Evolutionary conservation across 2,329 filamentous ascomycete species (phyloP).

Genomic region (Fusarium mundagurra): DNA sequence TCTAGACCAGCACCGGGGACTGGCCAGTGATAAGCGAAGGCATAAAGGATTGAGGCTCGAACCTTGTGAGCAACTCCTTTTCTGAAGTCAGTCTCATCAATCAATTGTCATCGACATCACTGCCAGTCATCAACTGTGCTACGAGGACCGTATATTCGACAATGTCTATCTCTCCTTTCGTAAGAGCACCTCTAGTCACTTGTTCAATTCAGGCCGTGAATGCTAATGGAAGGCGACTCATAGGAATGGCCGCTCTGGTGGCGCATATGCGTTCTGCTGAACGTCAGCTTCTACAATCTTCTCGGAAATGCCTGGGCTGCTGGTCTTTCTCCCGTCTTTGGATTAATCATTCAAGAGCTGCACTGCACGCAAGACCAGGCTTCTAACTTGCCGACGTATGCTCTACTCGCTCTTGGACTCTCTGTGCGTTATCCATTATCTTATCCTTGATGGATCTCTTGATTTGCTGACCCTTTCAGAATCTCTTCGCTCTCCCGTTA

Average conservation of each 20-base stretch:
- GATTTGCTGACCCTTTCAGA: background rate
- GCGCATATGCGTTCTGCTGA: background rate
- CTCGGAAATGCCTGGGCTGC: constrained; percentile 8
- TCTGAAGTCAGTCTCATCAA: background rate
- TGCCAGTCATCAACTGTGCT: background rate
- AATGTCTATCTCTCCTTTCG: background rate
- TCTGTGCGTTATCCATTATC: background rate
- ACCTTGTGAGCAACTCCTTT: background rate
- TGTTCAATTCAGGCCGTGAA: fast-evolving
- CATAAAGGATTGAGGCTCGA: background rate
- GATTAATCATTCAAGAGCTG: constrained; percentile 1
- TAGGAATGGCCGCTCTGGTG: constrained; percentile 16
- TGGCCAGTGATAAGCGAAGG: background rate
- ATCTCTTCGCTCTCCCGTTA: background rate
- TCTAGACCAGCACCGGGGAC: background rate
- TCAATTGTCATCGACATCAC: background rate
- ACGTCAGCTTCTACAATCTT: constrained; percentile 4
- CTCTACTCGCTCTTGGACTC: background rate
- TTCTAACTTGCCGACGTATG: background rate
- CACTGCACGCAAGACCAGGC: background rate
- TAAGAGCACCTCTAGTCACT: background rate
- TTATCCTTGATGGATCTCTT: fast-evolving
- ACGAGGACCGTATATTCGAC: background rate
- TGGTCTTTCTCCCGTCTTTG: constrained; percentile 6
- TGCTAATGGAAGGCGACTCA: background rate